Base-by-base conservation (phyloP, 2,329 filamentous ascomycete genomes). In the Fusarium musae region DNA sequence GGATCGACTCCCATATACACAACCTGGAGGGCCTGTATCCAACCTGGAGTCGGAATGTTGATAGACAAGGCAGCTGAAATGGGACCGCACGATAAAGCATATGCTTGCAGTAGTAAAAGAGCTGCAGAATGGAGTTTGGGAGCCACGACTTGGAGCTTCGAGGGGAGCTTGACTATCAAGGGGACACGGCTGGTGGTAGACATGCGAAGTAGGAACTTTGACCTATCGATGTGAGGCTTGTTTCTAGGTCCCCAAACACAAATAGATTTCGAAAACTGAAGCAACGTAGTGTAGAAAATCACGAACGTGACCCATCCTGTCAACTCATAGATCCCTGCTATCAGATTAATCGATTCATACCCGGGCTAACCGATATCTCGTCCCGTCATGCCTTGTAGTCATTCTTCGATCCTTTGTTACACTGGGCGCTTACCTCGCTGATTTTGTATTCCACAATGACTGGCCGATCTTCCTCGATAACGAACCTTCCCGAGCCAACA, bases 401-500 rank as follows among this genome's bases (percentile, higher is more conserved):
- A 39, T 28, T 39, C 46, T 54, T 56, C 28, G 53, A 30, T 30
- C 63, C 56, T 42, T 68, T 69, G 12, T 68, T 70, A 42, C 77
- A 79, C 21, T 69, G 68, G 11, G 78, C 77, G 17, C 73, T 77
- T 21, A 84, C 82, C 64, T 84, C 79, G 61, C 82, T 84, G 69
- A 85, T 83, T 70, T 84, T 84, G 73, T 84, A 84, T 75, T 85
- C 83, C 26, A 85, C 83, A 34, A 81, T 72, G 23, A 80, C 70
- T 32, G 79, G 74, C 53, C 80, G 75, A 16, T 80, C 79, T 46
- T 78, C 66, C 46, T 81, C 79, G 37, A 84, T 72, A 37, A 84
- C 77, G 70, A 85, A 85, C 26, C 83, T 79, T 28, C 84, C 83
- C 21, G 81, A 83, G 4, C 78, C 83, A 46, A 85, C 83, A 68